Evolutionary conservation across 257 asterid genomes (phyloP).

Genomic region (Scutellaria barbata): DNA sequence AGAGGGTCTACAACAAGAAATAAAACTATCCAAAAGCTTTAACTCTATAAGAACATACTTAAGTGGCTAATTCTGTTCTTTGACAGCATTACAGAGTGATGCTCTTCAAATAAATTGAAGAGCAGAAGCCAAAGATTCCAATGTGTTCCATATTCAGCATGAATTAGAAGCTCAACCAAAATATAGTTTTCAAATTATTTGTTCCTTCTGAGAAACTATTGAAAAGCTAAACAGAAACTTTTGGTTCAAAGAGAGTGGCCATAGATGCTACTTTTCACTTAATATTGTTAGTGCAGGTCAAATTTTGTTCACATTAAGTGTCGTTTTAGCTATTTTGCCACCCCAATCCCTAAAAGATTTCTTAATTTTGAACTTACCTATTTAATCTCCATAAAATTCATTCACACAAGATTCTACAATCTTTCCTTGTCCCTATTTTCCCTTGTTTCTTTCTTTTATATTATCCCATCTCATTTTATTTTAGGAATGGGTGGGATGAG

Average conservation of each 20-base stretch:
- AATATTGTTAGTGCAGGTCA: background rate
- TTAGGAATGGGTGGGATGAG: no score
- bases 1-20: background rate
- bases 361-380: no score
- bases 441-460: no score
- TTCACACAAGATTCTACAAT: no score
- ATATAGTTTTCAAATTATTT: background rate
- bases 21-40: background rate
- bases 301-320: no score
- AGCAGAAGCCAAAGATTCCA: slow-evolving; percentile 6
- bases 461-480: no score
- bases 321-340: no score
- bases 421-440: no score
- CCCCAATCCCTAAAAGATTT: no score
- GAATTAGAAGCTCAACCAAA: slow-evolving; percentile 17
- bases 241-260: background rate
- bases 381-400: no score
- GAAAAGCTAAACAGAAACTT: background rate
- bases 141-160: background rate
- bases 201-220: background rate
- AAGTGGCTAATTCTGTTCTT: no score
- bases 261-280: background rate
- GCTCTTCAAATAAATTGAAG: slow-evolving; percentile 3
- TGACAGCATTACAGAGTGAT: background rate
- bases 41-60: no score